phyloP scores from a whole-genome alignment of 805 yeast genomes.

The Lipomyces japonicus region DNA sequence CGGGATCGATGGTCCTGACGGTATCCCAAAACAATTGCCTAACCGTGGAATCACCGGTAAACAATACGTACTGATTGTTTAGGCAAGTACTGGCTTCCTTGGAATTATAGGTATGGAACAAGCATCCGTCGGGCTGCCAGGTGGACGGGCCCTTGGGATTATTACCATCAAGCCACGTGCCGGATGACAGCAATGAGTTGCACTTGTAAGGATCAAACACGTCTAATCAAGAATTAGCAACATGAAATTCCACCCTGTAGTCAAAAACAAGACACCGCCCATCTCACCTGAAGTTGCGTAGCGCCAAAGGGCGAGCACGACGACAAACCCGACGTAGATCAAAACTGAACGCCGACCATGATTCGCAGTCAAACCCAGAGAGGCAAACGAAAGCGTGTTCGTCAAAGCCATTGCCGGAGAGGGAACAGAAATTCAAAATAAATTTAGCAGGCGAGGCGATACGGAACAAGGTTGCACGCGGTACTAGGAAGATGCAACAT shows the following conservation, averaged over 20 bases:
- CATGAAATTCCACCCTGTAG: neutral
- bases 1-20: slow-evolving; percentile 27
- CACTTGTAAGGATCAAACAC: slow-evolving; percentile 26
- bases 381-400: slow-evolving; percentile 5
- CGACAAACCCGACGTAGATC: slow-evolving; percentile 15
- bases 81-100: slow-evolving; percentile 25
- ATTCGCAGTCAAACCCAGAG: slow-evolving; percentile 1
- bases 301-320: slow-evolving; percentile 22
- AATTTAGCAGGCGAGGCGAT: neutral
- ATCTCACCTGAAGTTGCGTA: slow-evolving; percentile 20
- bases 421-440: neutral
- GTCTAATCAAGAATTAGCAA: slow-evolving; percentile 3
- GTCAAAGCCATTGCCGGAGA: neutral
- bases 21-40: slow-evolving; percentile 31
- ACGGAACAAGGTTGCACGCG: neutral
- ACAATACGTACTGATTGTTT: slow-evolving; percentile 22
- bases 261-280: neutral
- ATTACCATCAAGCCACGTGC: slow-evolving; percentile 16
- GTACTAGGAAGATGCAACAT: neutral
- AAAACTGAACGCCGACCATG: slow-evolving; percentile 14
- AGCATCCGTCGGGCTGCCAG: slow-evolving; percentile 32
- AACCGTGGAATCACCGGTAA: slow-evolving; percentile 32
- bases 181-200: slow-evolving; percentile 18
- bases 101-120: slow-evolving; percentile 24
- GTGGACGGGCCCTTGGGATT: slow-evolving; percentile 14